Evolutionary conservation across 805 yeast genomes (phyloP), one percentile per base, ranked within the genome.

Genomic region (Kodamaea nitidulidarum): DNA sequence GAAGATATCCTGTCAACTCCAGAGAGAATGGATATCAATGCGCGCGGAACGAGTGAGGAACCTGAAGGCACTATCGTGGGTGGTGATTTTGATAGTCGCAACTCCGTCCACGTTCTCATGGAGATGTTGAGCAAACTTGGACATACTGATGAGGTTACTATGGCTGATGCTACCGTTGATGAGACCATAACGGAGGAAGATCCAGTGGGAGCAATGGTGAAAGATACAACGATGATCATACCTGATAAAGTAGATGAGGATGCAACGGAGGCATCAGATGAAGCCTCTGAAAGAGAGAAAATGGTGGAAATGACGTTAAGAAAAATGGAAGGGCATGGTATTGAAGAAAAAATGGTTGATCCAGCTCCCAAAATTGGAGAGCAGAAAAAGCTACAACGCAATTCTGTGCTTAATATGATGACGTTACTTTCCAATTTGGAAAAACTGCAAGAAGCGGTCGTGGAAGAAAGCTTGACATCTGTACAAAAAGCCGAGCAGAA

Each of bases 71-170:
- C 32, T 4, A 30, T 30, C 10, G 12, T 30, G 4, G 20, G 10
- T 7, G 32, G 32, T 3, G 32, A 30, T 12, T 30, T 30, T 5
- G 32, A 28, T 31, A 24, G 39, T 14, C 41, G 65, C 17, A 40
- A 40, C 27, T 63, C 68, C 1, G 49, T 63, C 15, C 42, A 49
- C 4, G 58, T 54, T 12, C 51, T 63, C 56, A 60, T 63, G 66
- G 47, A 42, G 25, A 44, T 57, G 4, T 50, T 63, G 14, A 42
- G 49, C 1, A 42, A 41, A 12, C 33, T 28, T 21, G 32, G 22
- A 6, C 5, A 16, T 20, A 30, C 12, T 25, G 31, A 28, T 5
- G 22, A 20, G 7, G 22, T 8, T 8, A 20, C n/a, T n/a, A n/a
- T n/a, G n/a, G n/a, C n/a, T n/a, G n/a, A n/a, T n/a, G n/a, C n/a